A percentile compares a stretch with the other conserved stretches of the same genome.
phyloP scores from a whole-genome alignment of 345 rosid genomes.

The Triadica sebifera region DNA sequence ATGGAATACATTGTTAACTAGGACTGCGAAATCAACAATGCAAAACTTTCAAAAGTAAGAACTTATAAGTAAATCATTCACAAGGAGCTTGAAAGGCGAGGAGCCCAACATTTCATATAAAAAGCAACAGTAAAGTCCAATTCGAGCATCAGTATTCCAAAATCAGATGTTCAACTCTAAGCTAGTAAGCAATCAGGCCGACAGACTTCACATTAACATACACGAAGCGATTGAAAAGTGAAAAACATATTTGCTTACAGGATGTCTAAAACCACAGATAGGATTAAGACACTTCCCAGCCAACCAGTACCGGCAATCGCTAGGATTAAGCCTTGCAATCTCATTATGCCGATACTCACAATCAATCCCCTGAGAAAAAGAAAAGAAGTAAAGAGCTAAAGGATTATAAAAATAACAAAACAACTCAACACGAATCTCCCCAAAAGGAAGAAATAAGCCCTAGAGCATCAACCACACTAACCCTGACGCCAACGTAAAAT shows the following conservation, averaged over 20 bases:
- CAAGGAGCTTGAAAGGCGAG: neutral
- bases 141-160: neutral
- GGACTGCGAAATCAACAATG: neutral
- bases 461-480: neutral
- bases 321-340: conserved; percentile 25
- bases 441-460: neutral
- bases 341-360: conserved; percentile 25
- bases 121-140: neutral
- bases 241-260: conserved; percentile 9
- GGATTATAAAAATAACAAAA: neutral
- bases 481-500: neutral
- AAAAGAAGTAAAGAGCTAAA: too few species aligned
- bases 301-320: conserved; percentile 28
- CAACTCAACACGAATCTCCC: neutral
- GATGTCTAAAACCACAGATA: conserved; percentile 26
- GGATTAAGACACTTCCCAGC: conserved; percentile 19
- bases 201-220: too few species aligned
- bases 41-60: neutral
- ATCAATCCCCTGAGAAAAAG: conserved; percentile 8
- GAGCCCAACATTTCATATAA: neutral
- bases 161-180: neutral
- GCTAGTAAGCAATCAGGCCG: neutral
- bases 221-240: neutral
- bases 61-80: neutral
- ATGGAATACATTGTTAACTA: neutral